Conservation (phyloP, 2,329 filamentous ascomycete species). For the Phaeophleospora eucalypticola region DNA sequence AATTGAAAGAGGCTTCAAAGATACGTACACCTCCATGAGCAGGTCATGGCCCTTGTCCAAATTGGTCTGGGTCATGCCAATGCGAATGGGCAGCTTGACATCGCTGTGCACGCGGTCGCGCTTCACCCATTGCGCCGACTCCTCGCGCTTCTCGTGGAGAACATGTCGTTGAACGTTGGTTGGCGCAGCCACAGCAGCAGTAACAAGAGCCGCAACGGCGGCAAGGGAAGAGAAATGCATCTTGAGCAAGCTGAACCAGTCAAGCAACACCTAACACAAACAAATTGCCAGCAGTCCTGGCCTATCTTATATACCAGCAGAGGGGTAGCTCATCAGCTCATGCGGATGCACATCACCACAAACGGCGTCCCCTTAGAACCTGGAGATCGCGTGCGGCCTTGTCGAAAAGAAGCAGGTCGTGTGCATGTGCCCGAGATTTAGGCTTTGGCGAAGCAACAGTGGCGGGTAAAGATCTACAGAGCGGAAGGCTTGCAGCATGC, state of each 20-base stretch:
- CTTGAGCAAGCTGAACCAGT: conserved; percentile 5
- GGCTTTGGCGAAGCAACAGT: conserved; percentile 15
- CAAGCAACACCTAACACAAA: conserved; percentile 7
- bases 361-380: neutral
- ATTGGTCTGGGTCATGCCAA: conserved; percentile 21
- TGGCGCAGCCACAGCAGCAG: conserved; percentile 15
- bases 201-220: conserved; percentile 12
- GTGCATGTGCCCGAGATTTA: conserved; percentile 3
- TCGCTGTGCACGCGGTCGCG: conserved; percentile 29
- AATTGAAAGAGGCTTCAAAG: neutral
- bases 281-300: neutral
- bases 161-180: conserved; percentile 34
- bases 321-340: neutral
- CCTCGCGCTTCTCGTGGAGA: conserved; percentile 41
- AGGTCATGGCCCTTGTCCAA: conserved; percentile 19
- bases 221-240: conserved; percentile 20
- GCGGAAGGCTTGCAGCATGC: neutral
- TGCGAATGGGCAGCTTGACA: conserved; percentile 27
- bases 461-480: conserved; percentile 13
- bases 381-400: conserved; percentile 9
- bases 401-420: conserved; percentile 19
- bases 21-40: conserved; percentile 14
- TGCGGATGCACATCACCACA: neutral
- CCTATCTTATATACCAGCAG: neutral
- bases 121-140: conserved; percentile 38